A percentile compares a stretch with the other conserved stretches of the same genome.
phyloP scores from a whole-genome alignment of 129 eudicot species.

The Arctium minus region DNA sequence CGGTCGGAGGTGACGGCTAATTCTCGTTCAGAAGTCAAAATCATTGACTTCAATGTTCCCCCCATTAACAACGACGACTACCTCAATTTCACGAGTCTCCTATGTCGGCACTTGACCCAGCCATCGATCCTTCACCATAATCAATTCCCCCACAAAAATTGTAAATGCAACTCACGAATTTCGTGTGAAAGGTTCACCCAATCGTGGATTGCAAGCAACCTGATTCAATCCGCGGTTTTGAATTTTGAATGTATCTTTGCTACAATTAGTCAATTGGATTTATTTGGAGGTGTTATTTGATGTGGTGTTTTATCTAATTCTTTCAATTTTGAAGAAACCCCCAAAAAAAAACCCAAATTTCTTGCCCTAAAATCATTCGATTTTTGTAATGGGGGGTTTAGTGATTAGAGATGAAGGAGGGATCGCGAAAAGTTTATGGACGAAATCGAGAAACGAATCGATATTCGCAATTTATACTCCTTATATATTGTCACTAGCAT shows the following conservation, averaged over 20 bases:
- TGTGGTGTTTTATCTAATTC: conserved; percentile 4
- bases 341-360: not conserved
- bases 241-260: not conserved
- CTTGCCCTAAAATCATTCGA: not conserved
- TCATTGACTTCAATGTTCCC: conserved; percentile 12
- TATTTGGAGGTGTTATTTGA: conserved; percentile 13
- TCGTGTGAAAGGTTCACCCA: conserved; percentile 2
- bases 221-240: not conserved
- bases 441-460: conserved; percentile 43
- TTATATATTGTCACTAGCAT: conserved; percentile 44
- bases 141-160: conserved; percentile 1
- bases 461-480: conserved; percentile 51
- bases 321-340: not conserved
- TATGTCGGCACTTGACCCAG: conserved; percentile 23
- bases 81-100: conserved; percentile 30
- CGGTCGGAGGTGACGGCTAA: not conserved
- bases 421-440: conserved; percentile 46
- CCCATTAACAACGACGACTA: conserved; percentile 12
- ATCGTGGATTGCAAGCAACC: not conserved
- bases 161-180: conserved; percentile 9
- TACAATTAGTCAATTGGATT: not conserved
- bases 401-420: conserved; percentile 37
- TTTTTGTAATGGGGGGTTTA: conserved; percentile 34
- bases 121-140: not conserved
- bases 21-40: conserved; percentile 28